Evolutionary conservation across 202 grass and related monocot genomes (phyloP).

Genomic region (Elaeis oleifera): DNA sequence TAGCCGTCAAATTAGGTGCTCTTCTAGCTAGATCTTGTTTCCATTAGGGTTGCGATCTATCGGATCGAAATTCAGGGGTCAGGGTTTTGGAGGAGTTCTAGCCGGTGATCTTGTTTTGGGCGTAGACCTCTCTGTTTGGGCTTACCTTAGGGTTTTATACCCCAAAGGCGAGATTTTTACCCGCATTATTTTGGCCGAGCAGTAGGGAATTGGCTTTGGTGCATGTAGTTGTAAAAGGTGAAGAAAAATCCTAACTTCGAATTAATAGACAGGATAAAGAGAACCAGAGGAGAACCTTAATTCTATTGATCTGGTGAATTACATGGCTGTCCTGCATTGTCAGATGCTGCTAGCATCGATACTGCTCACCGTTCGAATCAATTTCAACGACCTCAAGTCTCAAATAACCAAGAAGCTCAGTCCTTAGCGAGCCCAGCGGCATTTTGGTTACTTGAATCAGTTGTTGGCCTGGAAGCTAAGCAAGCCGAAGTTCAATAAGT

Average conservation of each 20-base stretch:
- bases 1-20: neutral
- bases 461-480: constrained; percentile 62
- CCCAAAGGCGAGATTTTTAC: neutral
- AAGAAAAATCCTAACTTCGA: neutral
- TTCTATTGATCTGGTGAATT: constrained; percentile 10
- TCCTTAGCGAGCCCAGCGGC: constrained; percentile 37
- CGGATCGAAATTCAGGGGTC: neutral
- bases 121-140: neutral
- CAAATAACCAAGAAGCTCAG: constrained; percentile 54
- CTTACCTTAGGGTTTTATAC: constrained; percentile 17
- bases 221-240: neutral
- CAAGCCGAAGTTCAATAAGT: constrained; percentile 70
- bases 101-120: neutral
- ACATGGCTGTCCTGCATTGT: constrained; percentile 10
- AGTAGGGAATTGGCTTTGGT: neutral
- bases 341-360: constrained; percentile 10
- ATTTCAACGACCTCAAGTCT: constrained; percentile 61
- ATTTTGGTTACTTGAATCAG: constrained; percentile 61
- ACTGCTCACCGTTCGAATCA: constrained; percentile 20
- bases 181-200: neutral
- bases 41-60: constrained; percentile 14
- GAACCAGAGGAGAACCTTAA: neutral
- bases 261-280: neutral
- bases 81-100: neutral
- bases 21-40: neutral